These are phyloP conservation scores for Saccharomycopsis sp. DNA, from an alignment of 805 yeast genomes.

Conservation along the genomic window DNA sequence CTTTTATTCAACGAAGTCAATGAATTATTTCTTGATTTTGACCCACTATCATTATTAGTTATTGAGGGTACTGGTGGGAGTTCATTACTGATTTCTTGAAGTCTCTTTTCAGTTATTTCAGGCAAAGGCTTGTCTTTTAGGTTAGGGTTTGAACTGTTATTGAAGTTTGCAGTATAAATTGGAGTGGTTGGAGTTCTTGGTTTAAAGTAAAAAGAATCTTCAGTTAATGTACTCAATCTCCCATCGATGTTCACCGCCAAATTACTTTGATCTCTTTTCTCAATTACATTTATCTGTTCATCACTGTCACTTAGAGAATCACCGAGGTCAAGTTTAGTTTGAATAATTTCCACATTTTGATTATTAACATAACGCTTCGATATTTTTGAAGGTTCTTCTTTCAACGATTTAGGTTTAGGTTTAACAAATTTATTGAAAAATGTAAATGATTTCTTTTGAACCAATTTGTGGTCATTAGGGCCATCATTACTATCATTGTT, in stretches of 20 bases:
- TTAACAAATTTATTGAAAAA: slow-evolving; percentile 17
- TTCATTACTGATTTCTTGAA: neutral
- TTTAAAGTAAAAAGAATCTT: slow-evolving; percentile 15
- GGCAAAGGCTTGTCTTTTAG: neutral
- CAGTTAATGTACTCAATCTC: slow-evolving; percentile 13
- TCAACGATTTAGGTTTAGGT: neutral
- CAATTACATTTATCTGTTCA: neutral
- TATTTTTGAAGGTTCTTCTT: neutral
- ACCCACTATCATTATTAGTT: neutral
- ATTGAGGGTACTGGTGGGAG: neutral
- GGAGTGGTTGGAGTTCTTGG: slow-evolving; percentile 10
- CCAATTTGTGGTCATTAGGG: neutral
- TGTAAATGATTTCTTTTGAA: slow-evolving; percentile 11
- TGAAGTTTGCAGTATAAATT: slow-evolving; percentile 6
- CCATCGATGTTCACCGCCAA: neutral
- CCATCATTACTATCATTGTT: neutral
- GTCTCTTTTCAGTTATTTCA: neutral
- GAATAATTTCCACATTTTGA: slow-evolving; percentile 9
- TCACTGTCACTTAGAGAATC: slow-evolving; percentile 1
- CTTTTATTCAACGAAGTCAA: slow-evolving; percentile 1
- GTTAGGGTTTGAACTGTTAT: neutral
- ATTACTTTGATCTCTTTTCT: neutral
- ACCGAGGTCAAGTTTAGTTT: slow-evolving; percentile 2
- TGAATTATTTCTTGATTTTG: neutral
- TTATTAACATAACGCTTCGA: slow-evolving; percentile 6